A percentile compares a stretch with the other conserved stretches of the same genome.
Evolutionary conservation across 768 basidiomycete species (phyloP).

Genomic region (Auricularia sp.): DNA sequence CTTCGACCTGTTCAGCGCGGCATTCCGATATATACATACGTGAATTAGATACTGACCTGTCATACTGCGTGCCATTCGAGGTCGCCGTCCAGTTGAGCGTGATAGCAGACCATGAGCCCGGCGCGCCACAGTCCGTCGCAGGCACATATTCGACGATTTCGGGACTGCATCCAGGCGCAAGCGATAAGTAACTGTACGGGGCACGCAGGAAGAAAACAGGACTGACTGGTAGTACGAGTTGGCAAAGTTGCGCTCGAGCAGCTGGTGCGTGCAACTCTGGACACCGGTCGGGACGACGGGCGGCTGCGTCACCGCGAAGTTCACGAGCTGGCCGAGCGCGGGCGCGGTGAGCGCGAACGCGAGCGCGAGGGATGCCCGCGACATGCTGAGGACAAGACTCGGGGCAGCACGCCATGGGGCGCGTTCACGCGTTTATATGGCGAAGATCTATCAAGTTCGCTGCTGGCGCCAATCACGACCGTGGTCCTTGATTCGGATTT

Average conservation of each 20-base stretch:
- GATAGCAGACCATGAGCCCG: conserved; percentile 66
- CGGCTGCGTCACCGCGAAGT: conserved; percentile 69
- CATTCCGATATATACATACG: too few species aligned
- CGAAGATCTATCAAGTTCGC: too few species aligned
- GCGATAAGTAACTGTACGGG: too few species aligned
- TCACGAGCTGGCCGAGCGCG: conserved; percentile 25
- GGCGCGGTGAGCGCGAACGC: neutral
- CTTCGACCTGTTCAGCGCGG: conserved; percentile 33
- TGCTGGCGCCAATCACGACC: too few species aligned
- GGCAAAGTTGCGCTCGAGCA: conserved; percentile 65
- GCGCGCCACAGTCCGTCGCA: conserved; percentile 57
- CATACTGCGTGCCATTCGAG: conserved; percentile 46
- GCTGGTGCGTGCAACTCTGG: conserved; percentile 53
- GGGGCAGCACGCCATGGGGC: neutral
- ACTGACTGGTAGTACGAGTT: conserved; percentile 59
- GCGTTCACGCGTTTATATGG: too few species aligned
- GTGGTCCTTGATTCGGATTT: too few species aligned
- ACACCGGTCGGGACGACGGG: conserved; percentile 53
- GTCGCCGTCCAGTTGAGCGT: conserved; percentile 71
- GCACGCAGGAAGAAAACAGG: neutral
- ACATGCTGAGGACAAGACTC: neutral
- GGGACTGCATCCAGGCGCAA: conserved; percentile 28
- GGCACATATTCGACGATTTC: conserved; percentile 58
- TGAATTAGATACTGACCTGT: too few species aligned
- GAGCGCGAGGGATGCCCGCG: neutral